A percentile compares a stretch with the other conserved stretches of the same genome.
Evolutionary conservation across 371 early-diverging fungal genomes (phyloP).

Genomic region (Mucor plumbeus): DNA sequence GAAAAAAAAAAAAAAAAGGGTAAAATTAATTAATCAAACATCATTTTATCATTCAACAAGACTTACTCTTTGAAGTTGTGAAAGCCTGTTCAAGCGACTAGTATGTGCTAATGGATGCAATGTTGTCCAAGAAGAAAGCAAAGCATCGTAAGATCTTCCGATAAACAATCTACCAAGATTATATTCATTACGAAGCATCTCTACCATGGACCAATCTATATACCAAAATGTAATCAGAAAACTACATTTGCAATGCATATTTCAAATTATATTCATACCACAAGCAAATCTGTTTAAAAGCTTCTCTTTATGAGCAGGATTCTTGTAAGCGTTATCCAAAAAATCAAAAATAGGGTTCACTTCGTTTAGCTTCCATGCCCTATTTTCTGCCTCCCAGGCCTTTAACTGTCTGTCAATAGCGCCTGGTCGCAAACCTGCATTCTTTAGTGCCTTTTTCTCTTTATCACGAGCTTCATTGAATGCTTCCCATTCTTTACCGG

Average conservation of each 20-base stretch:
- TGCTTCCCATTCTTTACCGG: not conserved
- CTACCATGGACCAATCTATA: slow-evolving; percentile 57
- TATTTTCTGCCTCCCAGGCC: not conserved
- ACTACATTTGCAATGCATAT: not conserved
- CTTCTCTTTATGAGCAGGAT: slow-evolving; percentile 42
- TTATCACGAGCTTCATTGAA: not conserved
- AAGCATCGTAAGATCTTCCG: slow-evolving; percentile 53
- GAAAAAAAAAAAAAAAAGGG: too few species aligned
- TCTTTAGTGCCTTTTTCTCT: not conserved
- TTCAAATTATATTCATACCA: slow-evolving; percentile 42
- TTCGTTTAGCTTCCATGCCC: slow-evolving; percentile 23
- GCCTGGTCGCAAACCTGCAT: not conserved
- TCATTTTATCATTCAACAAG: not conserved
- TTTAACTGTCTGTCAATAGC: not conserved
- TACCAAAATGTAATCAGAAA: not conserved
- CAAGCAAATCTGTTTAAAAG: slow-evolving; percentile 48
- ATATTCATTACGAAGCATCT: slow-evolving; percentile 50
- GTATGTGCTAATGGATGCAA: slow-evolving; percentile 60
- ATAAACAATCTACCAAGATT: slow-evolving; percentile 60
- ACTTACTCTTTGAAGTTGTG: slow-evolving; percentile 60
- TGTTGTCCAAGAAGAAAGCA: slow-evolving; percentile 58
- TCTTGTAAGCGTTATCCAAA: slow-evolving; percentile 50
- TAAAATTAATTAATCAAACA: not conserved
- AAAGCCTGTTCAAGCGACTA: slow-evolving; percentile 51
- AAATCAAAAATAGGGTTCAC: slow-evolving; percentile 63